Evolutionary conservation across 345 rosid species (phyloP), one percentile per base, ranked within the genome.

Genomic region (Eucalyptus cloeziana): DNA sequence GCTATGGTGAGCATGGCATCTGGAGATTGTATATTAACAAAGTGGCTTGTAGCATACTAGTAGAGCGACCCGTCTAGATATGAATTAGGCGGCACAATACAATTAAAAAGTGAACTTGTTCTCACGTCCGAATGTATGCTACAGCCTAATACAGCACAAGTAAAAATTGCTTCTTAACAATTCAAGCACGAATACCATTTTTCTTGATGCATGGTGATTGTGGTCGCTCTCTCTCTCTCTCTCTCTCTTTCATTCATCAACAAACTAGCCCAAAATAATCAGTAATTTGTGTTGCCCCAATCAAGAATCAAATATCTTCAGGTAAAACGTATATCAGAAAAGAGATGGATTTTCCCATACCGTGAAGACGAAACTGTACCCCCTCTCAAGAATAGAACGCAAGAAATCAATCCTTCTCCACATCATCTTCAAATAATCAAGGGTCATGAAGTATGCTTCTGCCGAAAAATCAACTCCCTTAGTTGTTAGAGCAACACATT

Each of bases 381-480:
- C 98, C 95, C 94, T 40, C 89, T 96, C 96, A 90, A 96, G 99
- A 89, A 96, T 95, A 85, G 94, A 71, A 10, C 91, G 92, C 60
- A 96, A 89, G 90, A 97, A 96, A 67, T 95, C 96, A 85, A 96
- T 95, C 90, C 99, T 94, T 90, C 94, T 94, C 98, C 99, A 96
- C 99, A 95, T 96, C 99, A 96, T 95, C 91, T 93, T 93, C 94
- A 97, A 91, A 93, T 97, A 96, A 27, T 91, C 88, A 37, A 87
- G 91, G 37, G 98, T 95, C 98, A 96, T 96, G 90, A 96, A 96
- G 80, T 94, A 95, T 40, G 99, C 99, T 90, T 96, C 97, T 2
- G 86, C 49, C 17, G 92, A 93, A 91, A 96, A 97, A 94, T 96
- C 97, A 76, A 93, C 92, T 25, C 94, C 97, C 12, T 94, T 91